Evolutionary conservation across 106 monocot genomes (phyloP).

Genomic region (Cymbidium sinense): DNA sequence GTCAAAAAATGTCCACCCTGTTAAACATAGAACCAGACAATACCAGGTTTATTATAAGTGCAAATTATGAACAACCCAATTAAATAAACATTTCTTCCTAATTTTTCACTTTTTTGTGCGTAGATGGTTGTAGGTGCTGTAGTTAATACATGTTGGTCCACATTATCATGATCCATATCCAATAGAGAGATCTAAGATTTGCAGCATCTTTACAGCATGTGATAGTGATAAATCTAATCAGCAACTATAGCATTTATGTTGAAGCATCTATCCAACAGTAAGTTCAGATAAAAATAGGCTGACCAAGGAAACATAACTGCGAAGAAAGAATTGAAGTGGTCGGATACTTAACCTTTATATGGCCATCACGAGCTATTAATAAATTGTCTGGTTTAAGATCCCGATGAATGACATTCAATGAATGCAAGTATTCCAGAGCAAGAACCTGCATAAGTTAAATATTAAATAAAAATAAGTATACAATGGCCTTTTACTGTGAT

Average conservation of each 20-base stretch:
- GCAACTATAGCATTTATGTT: neutral
- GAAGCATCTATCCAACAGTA: neutral
- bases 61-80: neutral
- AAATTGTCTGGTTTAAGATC: slow-evolving; percentile 97
- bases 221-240: neutral
- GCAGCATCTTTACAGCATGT: neutral
- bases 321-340: neutral
- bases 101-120: neutral
- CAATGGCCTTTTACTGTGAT: neutral
- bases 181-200: neutral
- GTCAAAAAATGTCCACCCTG: neutral
- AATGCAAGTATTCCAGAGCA: slow-evolving; percentile 95
- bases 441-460: slow-evolving; percentile 56
- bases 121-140: neutral
- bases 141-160: neutral
- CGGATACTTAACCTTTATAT: slow-evolving; percentile 68
- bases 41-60: neutral
- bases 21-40: neutral
- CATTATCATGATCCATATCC: neutral
- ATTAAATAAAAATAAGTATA: neutral
- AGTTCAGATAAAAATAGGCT: neutral
- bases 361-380: slow-evolving; percentile 85
- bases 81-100: neutral
- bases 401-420: slow-evolving; percentile 89
- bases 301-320: neutral